Evolutionary conservation across 441 rosid species (phyloP), one percentile per base, ranked within the genome.

Genomic region (Hypseocharis bilobata): DNA sequence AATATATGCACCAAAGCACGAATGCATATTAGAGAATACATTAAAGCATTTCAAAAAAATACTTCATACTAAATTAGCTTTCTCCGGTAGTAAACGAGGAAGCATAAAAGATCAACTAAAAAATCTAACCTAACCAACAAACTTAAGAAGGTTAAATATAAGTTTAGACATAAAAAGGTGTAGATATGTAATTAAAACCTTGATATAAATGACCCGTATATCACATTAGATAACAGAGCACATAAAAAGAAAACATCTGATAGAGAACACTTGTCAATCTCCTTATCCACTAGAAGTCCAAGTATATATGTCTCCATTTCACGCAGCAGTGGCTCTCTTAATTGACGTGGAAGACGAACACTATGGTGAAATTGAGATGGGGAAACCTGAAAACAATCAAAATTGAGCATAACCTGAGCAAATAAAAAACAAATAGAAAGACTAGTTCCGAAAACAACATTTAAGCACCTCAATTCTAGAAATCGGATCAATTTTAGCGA

Each of bases 301-400:
- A 78, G 80, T 69, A 88, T 68, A 77, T 73, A 72, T 56, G 76
- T 74, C 73, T 91, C 96, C 92, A 88, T 76, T 78, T 91, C 96
- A 66, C 76, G 84, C 82, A 85, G 78, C 72, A 93, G 79, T 26
- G 81, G 81, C 70, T 93, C 92, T 76, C 88, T 91, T 64, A 89
- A 76, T 70, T 83, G 84, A 29, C 72, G 77, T 34, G 96, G 93
- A 74, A 93, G 87, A 66, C 73, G 74, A 57, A 82, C 77, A 64
- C 69, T 81, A 64, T 77, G 88, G 75, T 77, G 78, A 69, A 64
- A 69, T 66, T 61, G 81, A 67, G 60, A 78, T 45, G 74, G 47
- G 63, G 80, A 77, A 77, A 72, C 82, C 99, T 93, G 77, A 47
- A 72, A 45, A 14, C 55, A 23, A 72, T 64, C 30, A 60, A 69